Evolutionary conservation across 257 asterid species (phyloP), one percentile per base, ranked within the genome.

Genomic region (Solanum lignicaule): DNA sequence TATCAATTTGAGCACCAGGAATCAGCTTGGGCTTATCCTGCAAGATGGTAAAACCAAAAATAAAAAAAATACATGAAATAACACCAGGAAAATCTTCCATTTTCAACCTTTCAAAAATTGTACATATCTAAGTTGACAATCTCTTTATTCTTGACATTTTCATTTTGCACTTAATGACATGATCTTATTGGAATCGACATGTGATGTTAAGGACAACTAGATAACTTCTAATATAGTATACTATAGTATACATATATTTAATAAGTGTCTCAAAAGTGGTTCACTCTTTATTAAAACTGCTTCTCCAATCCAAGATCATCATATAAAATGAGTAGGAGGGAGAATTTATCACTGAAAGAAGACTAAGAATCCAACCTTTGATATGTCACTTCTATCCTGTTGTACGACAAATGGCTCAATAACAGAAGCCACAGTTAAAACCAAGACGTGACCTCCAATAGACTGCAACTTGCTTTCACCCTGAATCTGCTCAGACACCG

Each of bases 361-460:
- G 87, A 38, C 31, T 38, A 39, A 76, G 60, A 38, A 86, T 35
- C 91, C 87, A 89, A 95, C 98, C 98, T 94, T 88, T 5, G 88
- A 46, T 60, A 83, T 76, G 87, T 83, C 92, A 55, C 89, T 93
- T 87, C 91, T 90, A 69, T 91, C 87, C 33, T 91, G 92, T 85
- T 91, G 93, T 73, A 85, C 83, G 65, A 95, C 83, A 83, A 97
- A 97, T 25, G 97, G 98, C 91, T 97, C 99, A 15, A 97, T 90
- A 88, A 95, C 94, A 84, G 99, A 97, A 33, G 98, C 99, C 90
- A 93, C 98, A 12, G 98, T 97, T 89, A 95, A 84, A 85, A 94
- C 95, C 87, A 94, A 83, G 72, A 93, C 60, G 18, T 89, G 90
- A 83, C 84, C 86, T 58, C 88, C 92, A n/a, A 90, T 46, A 73